Evolutionary conservation across 768 basidiomycete species (phyloP), one percentile per base, ranked within the genome.

Genomic region (Russula emetica): DNA sequence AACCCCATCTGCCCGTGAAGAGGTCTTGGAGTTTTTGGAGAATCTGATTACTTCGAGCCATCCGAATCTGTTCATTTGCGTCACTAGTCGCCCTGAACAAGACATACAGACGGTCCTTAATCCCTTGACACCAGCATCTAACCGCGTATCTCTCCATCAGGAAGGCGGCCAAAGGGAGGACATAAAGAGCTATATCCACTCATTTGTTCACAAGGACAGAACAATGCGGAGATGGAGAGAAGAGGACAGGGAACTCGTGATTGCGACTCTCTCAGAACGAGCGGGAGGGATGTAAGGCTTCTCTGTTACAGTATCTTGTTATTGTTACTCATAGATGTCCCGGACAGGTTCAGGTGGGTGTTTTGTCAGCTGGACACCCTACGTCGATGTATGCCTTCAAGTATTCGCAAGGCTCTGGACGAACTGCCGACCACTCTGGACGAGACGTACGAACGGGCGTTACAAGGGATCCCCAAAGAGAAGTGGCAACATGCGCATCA

Each of bases 291-390:
- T 50, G 49, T 50, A 14, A 50, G 22, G 11, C 24, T 8, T 0
- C 47, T 49, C 11, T 24, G 22, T 22, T 18, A 22, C 11, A 8
- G 8, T 22, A 20, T n/a, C n/a, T n/a, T 26, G 24, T 38, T 26
- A 26, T 34, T 2, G 0, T 30, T 16, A 20, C 49, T 42, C 42
- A 42, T 36, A 36, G 5, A 61, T 28, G 16, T 24, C 9, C n/a
- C 8, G 2, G 10, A 56, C 38, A 62, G 61, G 61, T 62, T 62
- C 11, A 20, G 38, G 0, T 62, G 55, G 45, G 47, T 49, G 20
- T 30, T 6, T 22, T 56, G 47, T 22, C 61, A 56, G n/a, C 55
- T 62, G 1, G 49, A 56, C 47, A 51, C 26, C 0, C 49, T 62
- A 6, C 36, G 55, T 45, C 36, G 28, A 26, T 32, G 34, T 50